Base-by-base conservation (phyloP, 208 protist species). In the Wallacemonas sp. region DNA sequence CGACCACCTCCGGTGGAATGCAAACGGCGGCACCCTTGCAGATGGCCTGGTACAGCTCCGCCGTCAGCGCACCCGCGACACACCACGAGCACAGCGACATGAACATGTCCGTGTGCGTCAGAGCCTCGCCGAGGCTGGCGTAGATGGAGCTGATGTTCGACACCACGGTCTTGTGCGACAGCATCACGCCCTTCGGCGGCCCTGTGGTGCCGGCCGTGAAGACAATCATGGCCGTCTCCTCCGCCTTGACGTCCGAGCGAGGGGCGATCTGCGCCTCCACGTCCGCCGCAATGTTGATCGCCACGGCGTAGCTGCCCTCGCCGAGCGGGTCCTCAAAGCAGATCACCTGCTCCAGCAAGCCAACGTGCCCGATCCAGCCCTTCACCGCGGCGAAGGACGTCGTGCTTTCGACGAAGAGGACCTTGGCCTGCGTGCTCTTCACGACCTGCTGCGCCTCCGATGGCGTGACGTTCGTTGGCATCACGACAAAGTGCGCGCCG, bases 171-270 rank as follows among this genome's bases (percentile, higher is more conserved):
- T 76, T 72, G 82, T 99, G 95, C 4, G 90, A 97, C 23, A 99
- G 82, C 80, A 89, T 89, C n/a, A 98, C 95, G 12, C 96, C 97
- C 76, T 98, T 99, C 32, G 91, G 92, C 16, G 96, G 67, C 8
- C 96, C 95, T 22, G 94, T 97, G 8, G 94, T 98, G 22, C 93
- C 95, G 25, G 84, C 79, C 20, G 89, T 94, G 72, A 96, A 96
- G 39, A 91, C 83, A 70, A 97, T 96, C 89, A 95, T 94, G 3
- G 89, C 93, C n/a, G 86, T 93, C 63, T 96, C 89, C 69, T 97
- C 87, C 3, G 84, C 70, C n/a, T 70, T 82, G 36, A 94, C 72
- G 59, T 92, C 83, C 41, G 76, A 82, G 42, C 87, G 83, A 26
- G 68, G 46, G 20, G 82, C 76, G 23, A 77, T 67, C 61, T 94